phyloP scores from a whole-genome alignment of 1,284 basidiomycete genomes.

The Heterobasidion occidentale region DNA sequence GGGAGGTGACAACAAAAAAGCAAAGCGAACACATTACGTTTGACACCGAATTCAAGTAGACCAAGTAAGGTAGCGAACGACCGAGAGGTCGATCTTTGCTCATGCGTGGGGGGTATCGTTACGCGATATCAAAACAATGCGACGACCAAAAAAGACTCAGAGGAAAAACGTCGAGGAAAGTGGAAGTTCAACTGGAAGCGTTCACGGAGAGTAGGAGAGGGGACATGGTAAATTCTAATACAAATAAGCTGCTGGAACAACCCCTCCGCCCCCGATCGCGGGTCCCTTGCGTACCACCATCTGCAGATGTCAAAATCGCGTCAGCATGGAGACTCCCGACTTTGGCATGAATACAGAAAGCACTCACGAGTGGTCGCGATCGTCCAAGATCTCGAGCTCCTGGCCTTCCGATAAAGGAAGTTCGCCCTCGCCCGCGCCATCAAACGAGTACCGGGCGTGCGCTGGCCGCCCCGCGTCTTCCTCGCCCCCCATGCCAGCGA shows the following conservation, averaged over 20 bases:
- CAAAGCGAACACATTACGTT: neutral
- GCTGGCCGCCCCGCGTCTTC: slow-evolving; percentile 67
- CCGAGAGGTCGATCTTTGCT: neutral
- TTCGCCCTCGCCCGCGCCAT: slow-evolving; percentile 71
- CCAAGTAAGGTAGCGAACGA: neutral
- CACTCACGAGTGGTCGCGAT: slow-evolving; percentile 71
- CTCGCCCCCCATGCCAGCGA: slow-evolving; percentile 42
- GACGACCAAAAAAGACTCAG: neutral
- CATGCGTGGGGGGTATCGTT: neutral
- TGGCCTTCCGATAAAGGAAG: slow-evolving; percentile 60
- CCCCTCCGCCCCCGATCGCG: slow-evolving; percentile 71
- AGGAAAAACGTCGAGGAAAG: slow-evolving; percentile 4
- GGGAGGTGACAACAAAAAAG: neutral
- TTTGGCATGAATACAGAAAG: slow-evolving; percentile 3
- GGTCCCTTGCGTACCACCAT: slow-evolving; percentile 89
- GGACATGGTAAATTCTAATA: slow-evolving; percentile 36
- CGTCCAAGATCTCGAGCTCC: slow-evolving; percentile 71
- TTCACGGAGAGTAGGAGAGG: neutral
- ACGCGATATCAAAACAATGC: neutral
- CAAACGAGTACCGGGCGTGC: slow-evolving; percentile 74
- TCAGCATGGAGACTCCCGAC: neutral
- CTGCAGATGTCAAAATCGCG: slow-evolving; percentile 30
- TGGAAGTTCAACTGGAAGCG: neutral
- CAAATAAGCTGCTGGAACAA: slow-evolving; percentile 84
- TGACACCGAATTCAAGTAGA: neutral